Base-by-base conservation (phyloP, 1,284 basidiomycete species). In the Cryptococcus sp. region DNA sequence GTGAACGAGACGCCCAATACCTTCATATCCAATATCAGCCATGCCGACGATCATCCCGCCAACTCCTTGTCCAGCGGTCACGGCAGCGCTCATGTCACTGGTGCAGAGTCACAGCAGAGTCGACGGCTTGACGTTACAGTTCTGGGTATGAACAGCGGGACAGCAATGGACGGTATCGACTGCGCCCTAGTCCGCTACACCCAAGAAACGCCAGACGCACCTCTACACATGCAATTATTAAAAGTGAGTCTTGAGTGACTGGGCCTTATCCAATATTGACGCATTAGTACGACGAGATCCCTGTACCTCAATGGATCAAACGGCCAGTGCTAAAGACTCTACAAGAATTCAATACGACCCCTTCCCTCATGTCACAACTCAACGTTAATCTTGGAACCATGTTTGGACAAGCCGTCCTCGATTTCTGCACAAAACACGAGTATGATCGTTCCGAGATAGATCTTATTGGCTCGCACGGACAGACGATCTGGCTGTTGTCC, bases 121-220 rank as follows among this genome's bases (percentile, higher is more conserved):
- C n/a, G n/a, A n/a, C n/a, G n/a, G 10, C 40, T 59, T 28, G 56
- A 61, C 47, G 46, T 61, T n/a, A 61, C 49, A 11, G 58, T 64
- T 23, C 49, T 64, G 13, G 62, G 62, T 3, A 50, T 64, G 47
- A 64, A 64, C 58, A 53, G 49, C 31, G 62, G 62, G 13, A 64
- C 62, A 7, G 45, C 49, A 18, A 58, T 62, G 48, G 62, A 57
- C 25, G 55, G 54, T 48, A 45, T 23, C 21, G 49, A 25, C 37
- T 21, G 24, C 18, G 47, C 28, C 22, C 36, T 34, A n/a, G 31
- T 23, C 23, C 51, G 19, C 21, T 48, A 16, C 32, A 11, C 44
- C 23, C 49, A 51, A 32, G 25, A 49, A 22, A 19, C 45, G 11
- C 45, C 43, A 10, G 49, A 51, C 16, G 49, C 49, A 22, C 21